Evolutionary conservation across 768 basidiomycete genomes (phyloP).

Genomic region (Tricholoma saponaceum): DNA sequence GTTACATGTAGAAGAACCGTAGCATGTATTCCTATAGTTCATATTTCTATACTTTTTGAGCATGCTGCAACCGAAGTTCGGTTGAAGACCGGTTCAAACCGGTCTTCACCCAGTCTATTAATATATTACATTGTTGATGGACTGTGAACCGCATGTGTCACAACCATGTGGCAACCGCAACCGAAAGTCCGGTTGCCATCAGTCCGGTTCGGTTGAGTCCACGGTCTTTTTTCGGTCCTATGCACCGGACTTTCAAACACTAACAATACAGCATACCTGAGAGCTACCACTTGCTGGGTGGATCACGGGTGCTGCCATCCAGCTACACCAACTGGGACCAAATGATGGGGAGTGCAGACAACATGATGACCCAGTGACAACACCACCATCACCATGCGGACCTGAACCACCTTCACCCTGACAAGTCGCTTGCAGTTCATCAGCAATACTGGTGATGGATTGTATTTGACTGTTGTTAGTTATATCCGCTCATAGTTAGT

Average conservation of each 20-base stretch:
- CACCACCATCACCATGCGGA: too few relatives aligned
- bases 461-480: too few relatives aligned
- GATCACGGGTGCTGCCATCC: neutral
- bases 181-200: neutral
- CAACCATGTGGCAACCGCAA: neutral
- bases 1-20: neutral
- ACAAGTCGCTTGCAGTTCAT: too few relatives aligned
- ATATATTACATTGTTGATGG: neutral
- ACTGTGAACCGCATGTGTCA: neutral
- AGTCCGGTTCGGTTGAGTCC: neutral
- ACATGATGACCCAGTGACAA: too few relatives aligned
- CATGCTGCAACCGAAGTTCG: neutral
- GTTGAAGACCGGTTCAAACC: neutral
- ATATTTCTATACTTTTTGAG: neutral
- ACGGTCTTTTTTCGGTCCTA: neutral
- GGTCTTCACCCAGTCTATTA: neutral
- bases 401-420: too few relatives aligned
- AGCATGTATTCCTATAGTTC: neutral
- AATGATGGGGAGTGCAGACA: constrained; percentile 5
- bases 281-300: neutral
- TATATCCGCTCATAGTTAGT: too few relatives aligned
- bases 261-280: neutral
- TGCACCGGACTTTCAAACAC: neutral
- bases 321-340: neutral
- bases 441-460: too few relatives aligned